Evolutionary conservation across 306 rosid species (phyloP), one percentile per base, ranked within the genome.

Genomic region (Acmispon strigosus): DNA sequence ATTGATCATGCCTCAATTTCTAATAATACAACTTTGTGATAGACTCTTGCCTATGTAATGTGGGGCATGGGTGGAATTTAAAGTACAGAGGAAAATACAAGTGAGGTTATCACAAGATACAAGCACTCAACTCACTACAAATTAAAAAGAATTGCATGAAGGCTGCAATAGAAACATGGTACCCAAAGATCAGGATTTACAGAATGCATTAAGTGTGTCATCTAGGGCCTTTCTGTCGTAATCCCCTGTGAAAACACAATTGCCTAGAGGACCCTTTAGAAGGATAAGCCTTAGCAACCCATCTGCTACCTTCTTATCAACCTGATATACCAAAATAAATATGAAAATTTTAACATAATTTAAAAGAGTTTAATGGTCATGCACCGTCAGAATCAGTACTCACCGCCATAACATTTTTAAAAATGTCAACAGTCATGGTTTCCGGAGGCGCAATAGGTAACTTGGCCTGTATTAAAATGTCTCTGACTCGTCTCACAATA

Each of bases 251-350:
- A 95, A 91, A 73, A 91, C 91, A 13, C 96, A 95, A 70, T 85
- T 91, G 7, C 99, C 97, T 20, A 91, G 83, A 79, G 97, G 86
- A 74, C 99, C 99, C 76, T 82, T 91, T 43, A 91, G 83, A 76
- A 95, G 96, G 70, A 89, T 85, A 68, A 95, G 97, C 62, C 97
- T 84, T 36, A 89, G 86, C 58, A 95, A 80, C 41, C 99, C 97
- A 60, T 91, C 97, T 43, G 97, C 99, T 27, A 95, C 97, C 86
- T 91, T 95, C 85, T 91, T 87, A 79, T 91, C 99, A 17, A 95
- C 93, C 96, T 95, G 88, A 71, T 69, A 80, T 50, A 50, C 58
- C 79, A 42, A 52, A 76, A 58, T 19, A 76, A 77, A 64, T 27
- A 27, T 65, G 11, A 62, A 29, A 16, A 29, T 61, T 76, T 47